These are phyloP conservation scores for Abrus precatorius DNA, from an alignment of 306 rosid genomes.

Conservation along the genomic window DNA sequence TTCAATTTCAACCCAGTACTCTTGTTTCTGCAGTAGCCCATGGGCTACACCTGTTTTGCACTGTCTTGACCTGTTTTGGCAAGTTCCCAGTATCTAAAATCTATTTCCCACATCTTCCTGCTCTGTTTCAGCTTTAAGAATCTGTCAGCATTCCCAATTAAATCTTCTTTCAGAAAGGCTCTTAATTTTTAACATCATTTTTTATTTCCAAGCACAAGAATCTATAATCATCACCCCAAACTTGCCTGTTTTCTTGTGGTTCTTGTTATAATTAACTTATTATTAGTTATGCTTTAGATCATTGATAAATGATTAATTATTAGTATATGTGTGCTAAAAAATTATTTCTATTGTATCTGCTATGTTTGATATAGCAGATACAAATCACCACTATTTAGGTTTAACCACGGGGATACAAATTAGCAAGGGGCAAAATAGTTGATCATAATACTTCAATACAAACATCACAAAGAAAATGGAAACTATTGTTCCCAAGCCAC, in stretches of 20 bases:
- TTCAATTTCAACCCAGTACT: no score
- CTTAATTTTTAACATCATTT: no score
- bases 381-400: background rate
- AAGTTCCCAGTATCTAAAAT: background rate
- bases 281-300: background rate
- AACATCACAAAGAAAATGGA: background rate
- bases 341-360: background rate
- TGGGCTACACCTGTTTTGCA: background rate
- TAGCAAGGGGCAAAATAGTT: background rate
- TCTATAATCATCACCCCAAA: no score
- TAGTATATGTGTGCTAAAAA: background rate
- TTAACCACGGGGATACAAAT: background rate
- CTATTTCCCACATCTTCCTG: background rate
- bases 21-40: background rate
- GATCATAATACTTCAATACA: background rate
- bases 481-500: background rate
- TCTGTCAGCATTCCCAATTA: no score
- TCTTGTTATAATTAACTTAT: background rate
- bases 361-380: background rate
- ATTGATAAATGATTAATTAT: background rate
- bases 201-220: no score
- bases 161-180: no score
- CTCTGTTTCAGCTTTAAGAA: background rate
- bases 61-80: background rate
- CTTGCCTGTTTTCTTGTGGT: background rate